Evolutionary conservation across 495 filamentous ascomycete species (phyloP).

Genomic region (Talaromyces borbonicus): DNA sequence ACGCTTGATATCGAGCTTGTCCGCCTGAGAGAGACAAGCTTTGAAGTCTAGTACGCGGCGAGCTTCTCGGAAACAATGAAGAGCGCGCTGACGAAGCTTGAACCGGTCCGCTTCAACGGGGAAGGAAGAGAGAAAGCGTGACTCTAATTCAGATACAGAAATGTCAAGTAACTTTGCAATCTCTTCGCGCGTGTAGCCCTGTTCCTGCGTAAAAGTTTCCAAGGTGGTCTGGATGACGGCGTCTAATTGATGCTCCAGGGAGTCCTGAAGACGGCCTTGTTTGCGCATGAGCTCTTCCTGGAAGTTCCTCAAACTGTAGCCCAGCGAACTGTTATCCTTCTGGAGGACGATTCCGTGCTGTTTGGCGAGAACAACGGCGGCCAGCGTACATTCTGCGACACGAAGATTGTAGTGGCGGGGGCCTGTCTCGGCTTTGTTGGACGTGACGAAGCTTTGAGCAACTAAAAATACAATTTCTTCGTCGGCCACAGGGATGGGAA

Average conservation of each 20-base stretch:
- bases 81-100: conserved; percentile 72
- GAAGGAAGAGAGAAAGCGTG: conserved; percentile 70
- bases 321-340: conserved; percentile 72
- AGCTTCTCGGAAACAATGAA: conserved; percentile 87
- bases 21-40: conserved; percentile 48
- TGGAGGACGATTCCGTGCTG: conserved; percentile 55
- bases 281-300: conserved; percentile 70
- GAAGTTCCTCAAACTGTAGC: conserved; percentile 74
- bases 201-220: conserved; percentile 55
- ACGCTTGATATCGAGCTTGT: conserved; percentile 45
- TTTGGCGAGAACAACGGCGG: conserved; percentile 64
- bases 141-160: conserved; percentile 57
- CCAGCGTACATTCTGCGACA: conserved; percentile 89
- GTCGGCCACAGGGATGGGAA: conserved; percentile 72
- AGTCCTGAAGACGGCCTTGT: conserved; percentile 42
- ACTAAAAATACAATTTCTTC: conserved; percentile 87
- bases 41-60: conserved; percentile 78
- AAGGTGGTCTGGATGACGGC: conserved; percentile 55
- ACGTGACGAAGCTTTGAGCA: conserved; percentile 85
- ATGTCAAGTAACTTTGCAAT: conserved; percentile 66
- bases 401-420: conserved; percentile 93
- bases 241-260: conserved; percentile 55
- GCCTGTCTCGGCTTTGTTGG: conserved; percentile 89
- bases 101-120: conserved; percentile 84
- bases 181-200: conserved; percentile 83